A percentile compares a stretch with the other conserved stretches of the same genome.
Evolutionary conservation across 495 filamentous ascomycete species (phyloP).

Genomic region (Aspergillus panamensis): DNA sequence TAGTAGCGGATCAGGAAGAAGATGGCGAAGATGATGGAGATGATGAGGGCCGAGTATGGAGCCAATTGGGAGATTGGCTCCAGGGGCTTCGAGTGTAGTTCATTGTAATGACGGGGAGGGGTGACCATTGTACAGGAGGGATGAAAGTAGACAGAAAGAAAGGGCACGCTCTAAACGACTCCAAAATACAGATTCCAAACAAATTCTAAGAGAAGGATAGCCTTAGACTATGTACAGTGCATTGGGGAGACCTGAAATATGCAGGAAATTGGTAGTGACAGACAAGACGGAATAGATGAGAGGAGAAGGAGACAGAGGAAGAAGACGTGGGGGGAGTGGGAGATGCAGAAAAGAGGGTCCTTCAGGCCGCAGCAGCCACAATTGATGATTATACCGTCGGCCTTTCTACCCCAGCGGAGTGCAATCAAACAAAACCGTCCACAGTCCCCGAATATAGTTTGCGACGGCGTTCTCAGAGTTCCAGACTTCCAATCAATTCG

Average conservation of each 20-base stretch:
- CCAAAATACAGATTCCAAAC: neutral
- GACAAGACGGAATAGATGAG: neutral
- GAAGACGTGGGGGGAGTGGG: too few relatives aligned
- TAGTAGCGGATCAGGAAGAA: conserved; percentile 44
- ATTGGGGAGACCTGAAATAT: neutral
- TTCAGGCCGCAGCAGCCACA: neutral
- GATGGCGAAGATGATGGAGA: conserved; percentile 40
- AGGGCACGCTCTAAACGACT: neutral
- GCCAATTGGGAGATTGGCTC: conserved; percentile 38
- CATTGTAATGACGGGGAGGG: neutral
- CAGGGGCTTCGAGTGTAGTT: conserved; percentile 3
- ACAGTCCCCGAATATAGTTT: neutral
- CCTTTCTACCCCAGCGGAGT: neutral
- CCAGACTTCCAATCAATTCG: neutral
- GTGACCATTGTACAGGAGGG: neutral
- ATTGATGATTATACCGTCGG: too few relatives aligned
- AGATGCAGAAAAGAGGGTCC: neutral
- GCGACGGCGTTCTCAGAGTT: neutral
- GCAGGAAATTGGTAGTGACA: neutral
- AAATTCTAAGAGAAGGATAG: neutral
- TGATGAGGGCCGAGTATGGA: conserved; percentile 44
- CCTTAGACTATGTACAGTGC: neutral
- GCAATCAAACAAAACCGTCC: neutral
- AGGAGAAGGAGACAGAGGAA: neutral
- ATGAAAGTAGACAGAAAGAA: neutral